These are phyloP conservation scores for Chimonanthus praecox DNA, from an alignment of 164 flowering plant genomes.

Conservation along the genomic window DNA sequence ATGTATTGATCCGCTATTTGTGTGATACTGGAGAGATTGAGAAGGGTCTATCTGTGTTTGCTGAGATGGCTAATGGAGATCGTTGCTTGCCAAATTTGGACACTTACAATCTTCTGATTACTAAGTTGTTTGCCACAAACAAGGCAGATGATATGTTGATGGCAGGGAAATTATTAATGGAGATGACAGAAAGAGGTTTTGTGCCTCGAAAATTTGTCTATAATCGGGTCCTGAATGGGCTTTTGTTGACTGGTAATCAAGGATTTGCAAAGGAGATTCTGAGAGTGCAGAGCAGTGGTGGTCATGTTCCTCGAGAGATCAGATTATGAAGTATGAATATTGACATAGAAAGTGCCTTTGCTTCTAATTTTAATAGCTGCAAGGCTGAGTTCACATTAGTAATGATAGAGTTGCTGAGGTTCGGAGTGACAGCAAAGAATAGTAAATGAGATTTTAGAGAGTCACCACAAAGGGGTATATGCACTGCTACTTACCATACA, in stretches of 20 bases:
- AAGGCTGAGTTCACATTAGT: no score
- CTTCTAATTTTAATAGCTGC: no score
- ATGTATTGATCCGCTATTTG: constrained; percentile 63
- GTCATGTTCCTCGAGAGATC: constrained; percentile 57
- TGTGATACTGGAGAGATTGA: constrained; percentile 80
- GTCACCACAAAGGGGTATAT: no score
- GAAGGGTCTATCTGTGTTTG: constrained; percentile 52
- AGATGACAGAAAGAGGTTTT: constrained; percentile 87
- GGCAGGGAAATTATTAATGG: constrained; percentile 81
- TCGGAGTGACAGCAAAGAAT: no score
- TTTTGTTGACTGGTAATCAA: constrained; percentile 77
- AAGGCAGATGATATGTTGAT: constrained; percentile 64
- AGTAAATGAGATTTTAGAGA: no score
- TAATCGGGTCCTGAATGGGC: constrained; percentile 77
- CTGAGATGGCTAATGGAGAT: constrained; percentile 47
- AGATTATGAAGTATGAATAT: constrained; percentile 33
- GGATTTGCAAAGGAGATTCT: constrained; percentile 73
- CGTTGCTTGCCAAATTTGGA: constrained; percentile 82
- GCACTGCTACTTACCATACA: no score
- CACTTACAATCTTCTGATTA: constrained; percentile 72
- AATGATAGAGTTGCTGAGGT: no score
- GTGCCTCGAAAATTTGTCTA: constrained; percentile 64
- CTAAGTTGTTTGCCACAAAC: constrained; percentile 77
- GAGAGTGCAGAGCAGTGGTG: constrained; percentile 52
- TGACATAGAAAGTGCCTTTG: no score